Conservation (phyloP, 441 rosid genomes). For the Jatropha multifida region DNA sequence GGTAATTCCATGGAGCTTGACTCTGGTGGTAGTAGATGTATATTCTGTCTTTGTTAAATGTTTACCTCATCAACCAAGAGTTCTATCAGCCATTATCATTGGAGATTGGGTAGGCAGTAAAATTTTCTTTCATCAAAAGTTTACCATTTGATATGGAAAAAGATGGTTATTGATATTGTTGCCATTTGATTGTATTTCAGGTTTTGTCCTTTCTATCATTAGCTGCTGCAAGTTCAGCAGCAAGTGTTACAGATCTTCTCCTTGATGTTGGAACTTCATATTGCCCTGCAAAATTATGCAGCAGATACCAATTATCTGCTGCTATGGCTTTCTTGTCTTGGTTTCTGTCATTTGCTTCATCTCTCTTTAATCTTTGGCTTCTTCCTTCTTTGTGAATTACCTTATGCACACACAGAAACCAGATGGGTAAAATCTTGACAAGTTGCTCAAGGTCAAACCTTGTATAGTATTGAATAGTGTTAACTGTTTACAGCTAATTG, state of each 20-base stretch:
- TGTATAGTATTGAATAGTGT: slow-evolving; percentile 9
- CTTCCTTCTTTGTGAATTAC: slow-evolving; percentile 45
- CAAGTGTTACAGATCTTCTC: slow-evolving; percentile 55
- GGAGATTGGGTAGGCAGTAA: slow-evolving; percentile 65
- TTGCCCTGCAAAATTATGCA: slow-evolving; percentile 48
- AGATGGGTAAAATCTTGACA: slow-evolving; percentile 6
- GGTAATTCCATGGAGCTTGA: slow-evolving; percentile 71
- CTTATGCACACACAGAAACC: not conserved
- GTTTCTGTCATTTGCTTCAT: slow-evolving; percentile 56
- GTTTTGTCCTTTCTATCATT: slow-evolving; percentile 59
- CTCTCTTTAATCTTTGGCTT: slow-evolving; percentile 73
- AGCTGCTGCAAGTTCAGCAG: slow-evolving; percentile 70
- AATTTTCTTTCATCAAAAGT: not conserved
- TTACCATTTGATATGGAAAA: not conserved
- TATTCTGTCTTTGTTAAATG: slow-evolving; percentile 52
- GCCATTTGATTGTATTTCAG: slow-evolving; percentile 31
- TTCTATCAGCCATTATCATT: slow-evolving; percentile 44
- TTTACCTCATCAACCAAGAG: slow-evolving; percentile 50
- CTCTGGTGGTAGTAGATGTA: slow-evolving; percentile 63
- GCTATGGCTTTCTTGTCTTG: slow-evolving; percentile 75
- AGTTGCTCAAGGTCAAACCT: slow-evolving; percentile 13
- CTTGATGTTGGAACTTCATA: slow-evolving; percentile 27
- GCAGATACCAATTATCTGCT: slow-evolving; percentile 63
- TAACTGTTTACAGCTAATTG: not conserved
- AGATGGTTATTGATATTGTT: not conserved